These are phyloP conservation scores for Colletotrichum shisoi DNA, from an alignment of 2,329 filamentous ascomycete species.

Conservation along the genomic window DNA sequence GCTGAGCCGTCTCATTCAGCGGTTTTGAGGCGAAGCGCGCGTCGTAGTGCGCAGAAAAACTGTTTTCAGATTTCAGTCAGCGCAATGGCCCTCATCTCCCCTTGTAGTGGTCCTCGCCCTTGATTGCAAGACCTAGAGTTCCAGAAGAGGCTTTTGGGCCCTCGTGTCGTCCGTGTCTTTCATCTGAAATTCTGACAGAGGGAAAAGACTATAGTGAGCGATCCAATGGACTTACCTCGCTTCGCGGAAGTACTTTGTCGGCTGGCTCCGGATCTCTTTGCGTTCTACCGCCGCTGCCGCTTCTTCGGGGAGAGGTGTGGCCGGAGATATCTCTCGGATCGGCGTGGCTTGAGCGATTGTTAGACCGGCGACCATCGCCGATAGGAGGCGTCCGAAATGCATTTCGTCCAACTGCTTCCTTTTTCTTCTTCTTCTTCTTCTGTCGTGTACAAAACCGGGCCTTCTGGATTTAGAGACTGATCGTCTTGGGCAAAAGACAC, in stretches of 20 bases:
- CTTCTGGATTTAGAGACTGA: background rate
- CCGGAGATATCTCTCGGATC: conserved; percentile 20
- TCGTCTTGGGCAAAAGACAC: background rate
- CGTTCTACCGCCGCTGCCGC: background rate
- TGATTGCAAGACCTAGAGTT: background rate
- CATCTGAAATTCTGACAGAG: background rate
- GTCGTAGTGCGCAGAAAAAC: conserved; percentile 50
- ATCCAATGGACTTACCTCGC: conserved; percentile 14
- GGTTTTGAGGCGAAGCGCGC: conserved; percentile 50
- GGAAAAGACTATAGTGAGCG: no score
- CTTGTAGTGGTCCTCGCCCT: background rate
- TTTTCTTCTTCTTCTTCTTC: no score
- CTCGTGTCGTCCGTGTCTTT: background rate
- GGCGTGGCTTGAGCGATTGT: conserved; percentile 26
- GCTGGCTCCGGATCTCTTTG: background rate
- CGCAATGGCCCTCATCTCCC: background rate
- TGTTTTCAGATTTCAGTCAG: conserved; percentile 13
- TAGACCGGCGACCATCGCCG: conserved; percentile 18
- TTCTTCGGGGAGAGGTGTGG: background rate
- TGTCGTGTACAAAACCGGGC: background rate
- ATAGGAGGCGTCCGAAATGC: conserved; percentile 24
- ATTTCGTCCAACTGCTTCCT: conserved; percentile 15
- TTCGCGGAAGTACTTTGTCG: conserved; percentile 29
- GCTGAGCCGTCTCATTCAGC: conserved; percentile 64
- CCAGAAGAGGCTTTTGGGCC: background rate